Conservation (phyloP, 306 rosid species). For the Quercus wislizeni region DNA sequence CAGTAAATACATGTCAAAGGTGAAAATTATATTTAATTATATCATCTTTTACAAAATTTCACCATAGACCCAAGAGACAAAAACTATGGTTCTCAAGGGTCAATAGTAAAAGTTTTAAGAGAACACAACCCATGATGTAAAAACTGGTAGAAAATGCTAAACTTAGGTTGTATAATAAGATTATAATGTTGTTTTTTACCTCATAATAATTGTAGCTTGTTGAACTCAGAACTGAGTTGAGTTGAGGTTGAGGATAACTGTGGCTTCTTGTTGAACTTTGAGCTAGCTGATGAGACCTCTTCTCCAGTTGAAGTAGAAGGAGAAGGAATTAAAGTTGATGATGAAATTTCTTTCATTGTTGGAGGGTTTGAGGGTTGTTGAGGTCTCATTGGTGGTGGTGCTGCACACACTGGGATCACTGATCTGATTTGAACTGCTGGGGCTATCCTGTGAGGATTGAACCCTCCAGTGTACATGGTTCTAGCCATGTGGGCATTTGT, state of each 20-base stretch:
- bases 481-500: background rate
- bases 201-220: constrained; percentile 22
- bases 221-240: constrained; percentile 12
- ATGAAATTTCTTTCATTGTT: constrained; percentile 3
- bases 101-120: constrained; percentile 8
- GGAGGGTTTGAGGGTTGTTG: background rate
- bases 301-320: constrained; percentile 1
- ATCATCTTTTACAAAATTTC: background rate
- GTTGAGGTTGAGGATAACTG: background rate
- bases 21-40: background rate
- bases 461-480: constrained; percentile 19
- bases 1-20: constrained; percentile 6
- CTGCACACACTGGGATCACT: constrained; percentile 39
- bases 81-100: background rate
- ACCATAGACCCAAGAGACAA: background rate
- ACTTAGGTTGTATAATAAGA: background rate
- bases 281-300: constrained; percentile 6
- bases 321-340: background rate
- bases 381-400: constrained; percentile 22
- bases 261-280: background rate
- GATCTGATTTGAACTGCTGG: constrained; percentile 41
- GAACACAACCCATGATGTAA: background rate
- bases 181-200: constrained; percentile 8
- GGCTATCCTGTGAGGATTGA: constrained; percentile 27
- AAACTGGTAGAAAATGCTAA: background rate